phyloP scores from a whole-genome alignment of 176 grass and related monocot genomes.

The Triticum timopheevii region DNA sequence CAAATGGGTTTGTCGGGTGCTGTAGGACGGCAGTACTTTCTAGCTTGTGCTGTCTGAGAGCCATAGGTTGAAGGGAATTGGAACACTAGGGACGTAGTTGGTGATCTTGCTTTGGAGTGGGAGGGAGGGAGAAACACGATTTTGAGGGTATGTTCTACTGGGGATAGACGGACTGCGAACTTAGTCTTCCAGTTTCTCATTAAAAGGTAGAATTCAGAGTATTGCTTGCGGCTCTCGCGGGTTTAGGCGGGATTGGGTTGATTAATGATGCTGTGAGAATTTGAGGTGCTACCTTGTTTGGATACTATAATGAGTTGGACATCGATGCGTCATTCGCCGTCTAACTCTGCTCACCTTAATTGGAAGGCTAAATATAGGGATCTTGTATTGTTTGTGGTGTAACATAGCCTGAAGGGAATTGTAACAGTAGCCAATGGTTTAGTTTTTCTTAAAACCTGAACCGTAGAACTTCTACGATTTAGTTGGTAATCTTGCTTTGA shows the following conservation, averaged over 20 bases:
- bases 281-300: background rate
- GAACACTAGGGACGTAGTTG: background rate
- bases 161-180: background rate
- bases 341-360: background rate
- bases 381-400: background rate
- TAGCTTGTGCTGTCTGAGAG: background rate
- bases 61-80: background rate
- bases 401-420: background rate
- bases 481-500: background rate
- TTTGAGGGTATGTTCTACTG: background rate
- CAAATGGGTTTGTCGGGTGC: background rate
- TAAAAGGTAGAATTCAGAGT: background rate
- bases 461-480: background rate
- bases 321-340: background rate
- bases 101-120: background rate
- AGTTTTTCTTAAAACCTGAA: no score
- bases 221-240: background rate
- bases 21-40: background rate
- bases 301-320: background rate
- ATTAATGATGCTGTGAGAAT: background rate
- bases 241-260: constrained; percentile 16
- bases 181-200: background rate
- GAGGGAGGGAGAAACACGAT: background rate
- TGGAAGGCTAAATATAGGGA: background rate
- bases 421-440: background rate